phyloP scores from a whole-genome alignment of 371 early-diverging fungal genomes.

The Mortierella sp. region DNA sequence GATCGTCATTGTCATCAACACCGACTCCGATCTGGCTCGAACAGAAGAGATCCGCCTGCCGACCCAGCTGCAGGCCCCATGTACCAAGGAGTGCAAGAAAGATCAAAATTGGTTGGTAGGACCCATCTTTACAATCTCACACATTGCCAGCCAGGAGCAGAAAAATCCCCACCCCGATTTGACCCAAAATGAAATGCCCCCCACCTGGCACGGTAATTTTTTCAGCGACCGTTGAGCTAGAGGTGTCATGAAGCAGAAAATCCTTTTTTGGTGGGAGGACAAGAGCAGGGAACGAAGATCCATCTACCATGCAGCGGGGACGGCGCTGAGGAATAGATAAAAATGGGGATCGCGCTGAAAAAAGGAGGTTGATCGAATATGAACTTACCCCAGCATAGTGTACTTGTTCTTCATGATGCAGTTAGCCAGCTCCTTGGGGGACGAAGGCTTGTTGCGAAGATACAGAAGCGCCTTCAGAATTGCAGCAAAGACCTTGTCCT shows the following conservation, averaged over 20 bases:
- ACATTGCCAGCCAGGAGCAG: no score
- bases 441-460: constrained; percentile 80
- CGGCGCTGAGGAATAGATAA: not conserved
- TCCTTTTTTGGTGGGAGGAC: constrained; percentile 7
- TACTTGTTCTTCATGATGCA: constrained; percentile 81
- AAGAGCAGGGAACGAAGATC: not conserved
- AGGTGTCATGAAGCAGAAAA: not conserved
- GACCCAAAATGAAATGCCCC: no score
- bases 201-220: no score
- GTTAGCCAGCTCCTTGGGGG: constrained; percentile 83
- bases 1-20: not conserved
- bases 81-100: no score
- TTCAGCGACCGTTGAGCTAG: no score
- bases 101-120: no score
- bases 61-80: no score
- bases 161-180: no score
- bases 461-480: constrained; percentile 80
- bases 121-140: no score
- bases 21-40: no score
- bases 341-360: not conserved
- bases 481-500: constrained; percentile 86
- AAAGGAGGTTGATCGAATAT: not conserved
- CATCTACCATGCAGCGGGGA: no score
- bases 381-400: constrained; percentile 76
- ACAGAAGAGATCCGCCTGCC: no score